Percentiles rank a stretch among this genome's conserved stretches.
phyloP scores from a whole-genome alignment of 805 yeast species.

The Cephaloascus albidus region DNA sequence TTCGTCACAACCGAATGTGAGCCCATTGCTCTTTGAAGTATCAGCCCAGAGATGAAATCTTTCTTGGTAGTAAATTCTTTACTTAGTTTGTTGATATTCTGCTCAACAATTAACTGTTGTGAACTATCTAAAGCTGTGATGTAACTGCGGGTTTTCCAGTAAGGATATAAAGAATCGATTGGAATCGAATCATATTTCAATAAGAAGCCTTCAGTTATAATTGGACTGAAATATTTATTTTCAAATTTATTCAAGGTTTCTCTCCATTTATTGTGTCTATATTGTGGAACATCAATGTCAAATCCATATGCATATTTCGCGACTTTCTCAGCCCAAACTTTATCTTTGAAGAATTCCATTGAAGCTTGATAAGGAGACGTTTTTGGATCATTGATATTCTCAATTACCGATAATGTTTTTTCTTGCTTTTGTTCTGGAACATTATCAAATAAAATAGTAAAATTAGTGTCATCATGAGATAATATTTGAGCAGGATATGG shows the following conservation, averaged over 20 bases:
- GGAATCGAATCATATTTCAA: slow-evolving; percentile 19
- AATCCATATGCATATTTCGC: slow-evolving; percentile 20
- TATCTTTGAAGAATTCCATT: slow-evolving; percentile 9
- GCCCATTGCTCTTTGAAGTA: neutral
- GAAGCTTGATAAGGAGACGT: slow-evolving; percentile 3
- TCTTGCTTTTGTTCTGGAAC: neutral
- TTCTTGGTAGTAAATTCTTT: too few species aligned
- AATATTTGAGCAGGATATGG: slow-evolving; percentile 5
- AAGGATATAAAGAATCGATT: slow-evolving; percentile 28
- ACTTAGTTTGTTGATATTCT: too few species aligned
- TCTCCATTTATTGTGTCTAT: slow-evolving; percentile 40
- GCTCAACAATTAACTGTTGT: too few species aligned
- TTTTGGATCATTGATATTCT: neutral
- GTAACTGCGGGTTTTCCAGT: slow-evolving; percentile 49
- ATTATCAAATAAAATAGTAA: neutral
- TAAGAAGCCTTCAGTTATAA: slow-evolving; percentile 20
- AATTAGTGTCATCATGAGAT: neutral
- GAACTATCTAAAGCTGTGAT: slow-evolving; percentile 42
- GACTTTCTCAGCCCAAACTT: slow-evolving; percentile 27
- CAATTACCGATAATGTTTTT: neutral
- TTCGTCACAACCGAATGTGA: neutral
- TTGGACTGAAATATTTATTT: slow-evolving; percentile 21
- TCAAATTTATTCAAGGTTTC: slow-evolving; percentile 16
- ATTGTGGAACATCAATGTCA: slow-evolving; percentile 47
- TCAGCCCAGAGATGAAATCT: neutral